Percentiles rank a stretch among this genome's conserved stretches.
phyloP scores from a whole-genome alignment of 169 alveolate genomes.

The Perkinsus chesapeaki region DNA sequence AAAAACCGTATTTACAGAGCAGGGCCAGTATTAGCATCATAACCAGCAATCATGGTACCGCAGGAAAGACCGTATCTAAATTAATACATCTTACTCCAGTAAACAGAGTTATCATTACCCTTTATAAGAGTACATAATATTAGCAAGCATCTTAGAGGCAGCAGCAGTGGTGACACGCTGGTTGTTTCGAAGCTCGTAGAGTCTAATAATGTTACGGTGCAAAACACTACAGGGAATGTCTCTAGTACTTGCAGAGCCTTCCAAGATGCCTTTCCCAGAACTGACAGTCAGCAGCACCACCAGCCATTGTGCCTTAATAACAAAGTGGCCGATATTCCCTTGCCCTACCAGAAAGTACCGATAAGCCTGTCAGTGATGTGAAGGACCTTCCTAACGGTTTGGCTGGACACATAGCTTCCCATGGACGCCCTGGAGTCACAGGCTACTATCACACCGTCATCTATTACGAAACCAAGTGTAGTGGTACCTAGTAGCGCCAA shows the following conservation, averaged over 20 bases:
- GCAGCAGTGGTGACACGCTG: conserved; percentile 94
- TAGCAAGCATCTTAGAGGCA: conserved; percentile 92
- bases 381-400: conserved; percentile 86
- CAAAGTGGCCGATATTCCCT: neutral
- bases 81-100: conserved; percentile 25
- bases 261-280: conserved; percentile 94
- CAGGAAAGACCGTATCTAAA: conserved; percentile 97
- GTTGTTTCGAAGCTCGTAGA: conserved; percentile 60
- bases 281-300: conserved; percentile 99
- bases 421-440: conserved; percentile 98
- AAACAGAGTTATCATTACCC: neutral
- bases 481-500: conserved; percentile 84
- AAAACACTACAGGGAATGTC: conserved; percentile 26
- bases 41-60: conserved; percentile 85
- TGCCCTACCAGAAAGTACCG: conserved; percentile 44
- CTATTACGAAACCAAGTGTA: conserved; percentile 87
- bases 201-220: conserved; percentile 5
- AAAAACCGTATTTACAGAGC: neutral
- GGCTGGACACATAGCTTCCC: conserved; percentile 93
- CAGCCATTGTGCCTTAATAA: conserved; percentile 95
- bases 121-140: conserved; percentile 73
- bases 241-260: conserved; percentile 74
- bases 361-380: conserved; percentile 91
- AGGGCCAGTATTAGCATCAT: conserved; percentile 56
- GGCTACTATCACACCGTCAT: conserved; percentile 96